Conservation (phyloP, 1,284 basidiomycete species). For the Ganoderma resinaceum region DNA sequence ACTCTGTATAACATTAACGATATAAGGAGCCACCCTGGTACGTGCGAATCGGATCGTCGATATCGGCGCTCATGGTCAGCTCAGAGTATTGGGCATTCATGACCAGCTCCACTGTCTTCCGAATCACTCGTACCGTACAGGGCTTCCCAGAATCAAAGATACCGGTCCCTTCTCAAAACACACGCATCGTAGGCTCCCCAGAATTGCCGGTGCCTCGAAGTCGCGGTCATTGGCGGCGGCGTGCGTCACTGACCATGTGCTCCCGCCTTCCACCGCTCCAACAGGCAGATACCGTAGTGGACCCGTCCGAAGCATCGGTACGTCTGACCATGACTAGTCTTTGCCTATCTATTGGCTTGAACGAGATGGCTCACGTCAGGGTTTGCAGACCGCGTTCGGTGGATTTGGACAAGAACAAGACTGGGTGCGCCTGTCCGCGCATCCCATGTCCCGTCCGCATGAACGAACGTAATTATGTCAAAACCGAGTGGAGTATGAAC, state of each 20-base stretch:
- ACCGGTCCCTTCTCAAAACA: background rate
- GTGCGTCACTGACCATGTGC: slow-evolving; percentile 58
- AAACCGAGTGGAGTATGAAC: slow-evolving; percentile 59
- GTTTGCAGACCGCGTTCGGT: slow-evolving; percentile 48
- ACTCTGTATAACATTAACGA: too few species aligned
- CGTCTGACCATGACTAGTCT: background rate
- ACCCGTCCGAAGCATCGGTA: slow-evolving; percentile 60
- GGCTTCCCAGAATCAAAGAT: too few species aligned
- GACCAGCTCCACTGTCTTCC: too few species aligned
- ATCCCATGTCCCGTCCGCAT: background rate
- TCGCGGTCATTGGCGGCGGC: slow-evolving; percentile 62
- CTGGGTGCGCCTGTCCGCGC: slow-evolving; percentile 45
- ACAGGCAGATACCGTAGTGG: slow-evolving; percentile 50
- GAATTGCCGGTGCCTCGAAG: slow-evolving; percentile 44
- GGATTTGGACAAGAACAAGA: slow-evolving; percentile 63
- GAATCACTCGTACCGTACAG: too few species aligned
- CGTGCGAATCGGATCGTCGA: too few species aligned
- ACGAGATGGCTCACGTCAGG: background rate
- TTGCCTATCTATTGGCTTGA: background rate
- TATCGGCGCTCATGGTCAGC: too few species aligned
- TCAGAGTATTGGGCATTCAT: too few species aligned
- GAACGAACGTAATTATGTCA: slow-evolving; percentile 30
- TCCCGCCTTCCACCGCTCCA: slow-evolving; percentile 49
- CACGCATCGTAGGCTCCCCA: background rate
- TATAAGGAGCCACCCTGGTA: too few species aligned